Percentiles rank a stretch among this genome's conserved stretches.
phyloP scores from a whole-genome alignment of 768 basidiomycete genomes.

The Paxillus rubicundulus region DNA sequence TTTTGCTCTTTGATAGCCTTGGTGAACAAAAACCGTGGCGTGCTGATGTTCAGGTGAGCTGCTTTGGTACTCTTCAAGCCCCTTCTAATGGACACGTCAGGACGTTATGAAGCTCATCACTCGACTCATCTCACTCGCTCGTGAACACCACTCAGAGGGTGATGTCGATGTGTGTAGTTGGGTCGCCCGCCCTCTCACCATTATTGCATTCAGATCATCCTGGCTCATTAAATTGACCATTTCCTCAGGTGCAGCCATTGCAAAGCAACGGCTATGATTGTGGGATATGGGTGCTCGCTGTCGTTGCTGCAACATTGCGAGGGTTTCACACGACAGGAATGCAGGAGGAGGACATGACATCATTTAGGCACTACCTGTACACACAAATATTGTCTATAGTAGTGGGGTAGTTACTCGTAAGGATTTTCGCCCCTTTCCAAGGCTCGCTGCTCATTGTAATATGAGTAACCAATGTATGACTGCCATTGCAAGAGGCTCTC shows the following conservation, averaged over 20 bases:
- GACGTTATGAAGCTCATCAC: background rate
- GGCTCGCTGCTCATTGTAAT: background rate
- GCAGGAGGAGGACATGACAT: slow-evolving; percentile 1
- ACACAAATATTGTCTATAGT: background rate
- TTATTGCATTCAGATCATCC: background rate
- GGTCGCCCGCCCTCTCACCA: background rate
- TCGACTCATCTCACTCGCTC: background rate
- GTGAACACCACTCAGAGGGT: background rate
- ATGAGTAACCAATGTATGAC: too few relatives aligned
- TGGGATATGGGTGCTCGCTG: slow-evolving; percentile 25
- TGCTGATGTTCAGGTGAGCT: background rate
- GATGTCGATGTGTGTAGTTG: background rate
- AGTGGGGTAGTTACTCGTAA: background rate
- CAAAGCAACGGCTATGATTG: slow-evolving; percentile 24
- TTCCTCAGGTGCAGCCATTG: background rate
- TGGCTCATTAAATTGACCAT: too few relatives aligned
- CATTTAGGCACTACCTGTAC: background rate
- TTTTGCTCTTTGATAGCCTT: slow-evolving; percentile 1
- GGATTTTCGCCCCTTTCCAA: background rate
- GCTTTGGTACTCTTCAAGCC: background rate
- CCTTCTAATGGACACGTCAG: background rate
- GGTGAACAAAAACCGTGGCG: background rate
- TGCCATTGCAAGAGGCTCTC: too few relatives aligned
- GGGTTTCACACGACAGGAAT: slow-evolving; percentile 10
- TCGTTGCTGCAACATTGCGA: slow-evolving; percentile 19